phyloP scores from a whole-genome alignment of 2,329 filamentous ascomycete genomes.

The Fusarium napiforme region DNA sequence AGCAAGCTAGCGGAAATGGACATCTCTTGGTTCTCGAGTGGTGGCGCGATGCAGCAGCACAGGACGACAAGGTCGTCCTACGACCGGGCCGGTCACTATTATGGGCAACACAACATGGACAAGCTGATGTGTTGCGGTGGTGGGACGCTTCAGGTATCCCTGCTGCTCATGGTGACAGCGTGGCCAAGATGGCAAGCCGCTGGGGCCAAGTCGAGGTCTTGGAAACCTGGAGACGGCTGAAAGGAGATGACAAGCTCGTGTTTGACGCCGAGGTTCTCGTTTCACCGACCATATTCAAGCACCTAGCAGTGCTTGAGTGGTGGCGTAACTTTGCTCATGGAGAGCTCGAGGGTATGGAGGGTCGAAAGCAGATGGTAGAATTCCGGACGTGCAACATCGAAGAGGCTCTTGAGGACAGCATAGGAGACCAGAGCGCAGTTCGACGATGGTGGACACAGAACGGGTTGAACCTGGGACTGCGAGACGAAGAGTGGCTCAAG shows the following conservation, averaged over 20 bases:
- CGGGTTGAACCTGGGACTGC: conserved; percentile 81
- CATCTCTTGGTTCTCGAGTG: conserved; percentile 89
- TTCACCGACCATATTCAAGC: conserved; percentile 86
- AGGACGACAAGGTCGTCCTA: conserved; percentile 68
- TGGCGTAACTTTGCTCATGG: conserved; percentile 79
- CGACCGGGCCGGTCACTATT: conserved; percentile 88
- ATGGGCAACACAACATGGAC: conserved; percentile 84
- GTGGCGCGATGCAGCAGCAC: conserved; percentile 81
- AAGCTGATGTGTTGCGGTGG: conserved; percentile 82
- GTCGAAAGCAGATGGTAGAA: conserved; percentile 76
- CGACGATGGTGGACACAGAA: conserved; percentile 89
- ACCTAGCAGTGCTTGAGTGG: conserved; percentile 89
- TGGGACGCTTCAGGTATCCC: conserved; percentile 87
- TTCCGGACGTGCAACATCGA: conserved; percentile 97
- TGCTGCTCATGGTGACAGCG: conserved; percentile 81
- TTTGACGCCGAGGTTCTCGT: conserved; percentile 88
- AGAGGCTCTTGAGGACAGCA: conserved; percentile 89
- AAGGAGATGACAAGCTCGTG: conserved; percentile 73
- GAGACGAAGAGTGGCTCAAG: conserved; percentile 91
- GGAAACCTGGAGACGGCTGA: conserved; percentile 80
- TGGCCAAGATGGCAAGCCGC: conserved; percentile 85
- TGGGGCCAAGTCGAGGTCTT: conserved; percentile 87
- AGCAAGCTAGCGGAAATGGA: conserved; percentile 86
- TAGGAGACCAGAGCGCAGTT: conserved; percentile 78
- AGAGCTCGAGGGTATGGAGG: conserved; percentile 64